Percentiles rank a stretch among this genome's conserved stretches.
Conservation (phyloP, 805 yeast genomes). For the Sugiyamaella mastotermitis region DNA sequence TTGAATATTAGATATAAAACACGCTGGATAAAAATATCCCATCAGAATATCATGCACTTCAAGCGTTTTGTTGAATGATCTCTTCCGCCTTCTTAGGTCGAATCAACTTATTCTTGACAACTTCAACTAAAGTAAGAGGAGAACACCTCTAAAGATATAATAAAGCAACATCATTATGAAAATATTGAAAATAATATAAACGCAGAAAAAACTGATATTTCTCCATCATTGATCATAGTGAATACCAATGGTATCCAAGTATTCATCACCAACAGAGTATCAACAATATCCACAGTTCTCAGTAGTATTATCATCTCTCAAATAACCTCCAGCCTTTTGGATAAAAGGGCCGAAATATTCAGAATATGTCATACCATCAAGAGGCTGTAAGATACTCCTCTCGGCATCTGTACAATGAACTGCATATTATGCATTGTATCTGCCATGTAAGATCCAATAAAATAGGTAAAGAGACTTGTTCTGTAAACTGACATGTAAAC, state of each 20-base stretch:
- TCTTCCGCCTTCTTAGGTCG: too few relatives aligned
- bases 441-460: slow-evolving; percentile 50
- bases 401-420: slow-evolving; percentile 47
- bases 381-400: slow-evolving; percentile 46
- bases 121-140: too few relatives aligned
- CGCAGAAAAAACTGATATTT: slow-evolving; percentile 58
- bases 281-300: slow-evolving; percentile 38
- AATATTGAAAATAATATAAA: slow-evolving; percentile 51
- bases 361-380: slow-evolving; percentile 59
- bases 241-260: slow-evolving; percentile 38
- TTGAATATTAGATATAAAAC: too few relatives aligned
- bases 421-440: slow-evolving; percentile 43
- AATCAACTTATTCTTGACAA: too few relatives aligned
- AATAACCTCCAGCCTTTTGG: slow-evolving; percentile 47
- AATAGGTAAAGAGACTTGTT: slow-evolving; percentile 63
- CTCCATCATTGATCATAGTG: slow-evolving; percentile 52
- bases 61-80: too few relatives aligned
- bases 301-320: slow-evolving; percentile 45
- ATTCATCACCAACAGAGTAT: slow-evolving; percentile 36
- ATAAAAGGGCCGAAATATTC: slow-evolving; percentile 45
- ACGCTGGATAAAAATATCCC: too few relatives aligned
- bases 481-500: slow-evolving; percentile 85
- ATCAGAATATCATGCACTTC: too few relatives aligned
- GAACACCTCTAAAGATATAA: slow-evolving; percentile 28
- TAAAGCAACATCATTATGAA: slow-evolving; percentile 25